Base-by-base conservation (phyloP, 1,284 basidiomycete species). In the Papiliotrema nemorosa region DNA sequence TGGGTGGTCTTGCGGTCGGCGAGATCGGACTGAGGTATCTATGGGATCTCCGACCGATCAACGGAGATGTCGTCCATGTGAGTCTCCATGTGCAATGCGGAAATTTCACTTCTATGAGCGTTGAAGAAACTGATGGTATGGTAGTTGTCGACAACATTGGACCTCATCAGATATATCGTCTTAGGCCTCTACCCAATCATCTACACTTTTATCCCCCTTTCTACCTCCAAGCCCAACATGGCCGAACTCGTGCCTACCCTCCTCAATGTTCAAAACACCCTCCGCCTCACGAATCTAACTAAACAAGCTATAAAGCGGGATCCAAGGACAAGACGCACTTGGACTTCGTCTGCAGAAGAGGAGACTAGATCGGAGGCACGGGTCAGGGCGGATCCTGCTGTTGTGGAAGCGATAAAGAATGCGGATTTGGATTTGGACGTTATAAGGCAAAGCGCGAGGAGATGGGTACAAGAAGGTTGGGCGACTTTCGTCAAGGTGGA, bases 1-100 rank as follows among this genome's bases (percentile, higher is more conserved):
- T 70, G 46, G 55, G 47, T 12, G 40, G 49, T 0, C 14, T 46
- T 34, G 50, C 49, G 1, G 42, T 49, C 5, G 52, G 18, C 2
- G 62, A 64, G 33, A 24, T 58, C 5, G 62, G 27, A 3, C 49
- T 42, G 22, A 55, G 59, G 37, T 59, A 54, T 48, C 42, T 46
- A n/a, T 58, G 57, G 56, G 63, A 67, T 14, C 18, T 71, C 3
- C 48, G 50, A 9, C 50, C 51, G 14, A 39, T 47, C 4, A 49
- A 70, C 18, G 63, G 66, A 9, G 60, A 69, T 46, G 53, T 54
- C 22, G 16, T 59, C 2, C 66, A 67, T 50, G 69, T 70, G 45
- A 57, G 69, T 65, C 5, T 6, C 21, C 25, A 14, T 10, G 42
- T 9, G 16, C 18, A 3, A 20, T 14, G 16, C 2, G 31, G 39